phyloP scores from a whole-genome alignment of 2,329 filamentous ascomycete genomes.

The Pseudogymnoascus sp. region DNA sequence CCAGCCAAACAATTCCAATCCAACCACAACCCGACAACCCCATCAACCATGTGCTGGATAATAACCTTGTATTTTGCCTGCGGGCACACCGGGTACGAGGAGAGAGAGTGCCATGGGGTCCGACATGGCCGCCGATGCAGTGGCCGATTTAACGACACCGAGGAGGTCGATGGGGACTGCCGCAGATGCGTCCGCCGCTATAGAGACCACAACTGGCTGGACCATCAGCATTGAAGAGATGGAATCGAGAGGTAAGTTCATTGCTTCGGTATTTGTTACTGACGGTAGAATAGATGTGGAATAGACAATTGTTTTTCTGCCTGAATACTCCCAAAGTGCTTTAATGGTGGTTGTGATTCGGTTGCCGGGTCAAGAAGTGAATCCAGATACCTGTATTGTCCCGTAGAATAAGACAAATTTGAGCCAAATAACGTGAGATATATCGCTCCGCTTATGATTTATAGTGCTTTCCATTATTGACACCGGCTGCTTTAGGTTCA shows the following conservation, averaged over 20 bases:
- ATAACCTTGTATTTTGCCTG: neutral
- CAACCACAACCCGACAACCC: neutral
- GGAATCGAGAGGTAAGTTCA: neutral
- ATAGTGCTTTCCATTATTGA: neutral
- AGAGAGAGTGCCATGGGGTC: neutral
- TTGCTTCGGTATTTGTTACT: neutral
- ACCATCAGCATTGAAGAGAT: neutral
- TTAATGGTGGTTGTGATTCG: neutral
- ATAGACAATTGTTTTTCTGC: neutral
- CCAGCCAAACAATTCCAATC: neutral
- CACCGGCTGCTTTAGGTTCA: neutral
- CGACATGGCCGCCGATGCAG: neutral
- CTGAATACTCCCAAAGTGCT: neutral
- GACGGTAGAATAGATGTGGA: neutral
- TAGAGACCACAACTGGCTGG: neutral
- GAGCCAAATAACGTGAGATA: neutral
- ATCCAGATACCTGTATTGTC: neutral
- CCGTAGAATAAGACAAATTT: neutral
- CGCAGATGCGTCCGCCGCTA: neutral
- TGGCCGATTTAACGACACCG: neutral
- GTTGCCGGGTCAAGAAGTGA: no score
- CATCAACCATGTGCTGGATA: neutral
- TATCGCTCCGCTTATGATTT: neutral
- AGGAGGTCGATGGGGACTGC: neutral
- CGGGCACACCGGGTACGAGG: neutral